Percentiles rank a stretch among this genome's conserved stretches.
phyloP scores from a whole-genome alignment of 352 stramenopile genomes.

The Phytophthora citrophthora region DNA sequence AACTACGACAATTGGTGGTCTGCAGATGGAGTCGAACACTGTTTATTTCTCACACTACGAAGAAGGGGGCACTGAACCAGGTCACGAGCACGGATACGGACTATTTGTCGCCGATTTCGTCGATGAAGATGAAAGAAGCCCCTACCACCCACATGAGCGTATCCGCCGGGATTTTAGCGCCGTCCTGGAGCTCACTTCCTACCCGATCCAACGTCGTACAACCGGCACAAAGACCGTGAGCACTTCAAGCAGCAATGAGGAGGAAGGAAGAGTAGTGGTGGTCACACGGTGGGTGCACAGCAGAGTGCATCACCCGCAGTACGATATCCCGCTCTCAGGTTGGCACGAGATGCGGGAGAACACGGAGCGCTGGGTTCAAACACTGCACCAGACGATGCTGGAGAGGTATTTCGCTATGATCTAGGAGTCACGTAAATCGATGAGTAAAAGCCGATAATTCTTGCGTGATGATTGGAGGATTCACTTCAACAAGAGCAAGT shows the following conservation, averaged over 20 bases:
- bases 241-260: slow-evolving; percentile 4
- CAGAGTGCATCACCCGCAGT: slow-evolving; percentile 34
- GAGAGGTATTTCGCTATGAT: slow-evolving; percentile 27
- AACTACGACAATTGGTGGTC: slow-evolving; percentile 21
- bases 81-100: slow-evolving; percentile 26
- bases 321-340: slow-evolving; percentile 20
- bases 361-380: slow-evolving; percentile 36
- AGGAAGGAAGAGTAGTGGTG: slow-evolving; percentile 29
- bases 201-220: slow-evolving; percentile 15
- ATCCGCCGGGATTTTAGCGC: slow-evolving; percentile 47
- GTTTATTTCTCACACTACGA: slow-evolving; percentile 44
- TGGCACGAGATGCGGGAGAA: slow-evolving; percentile 40
- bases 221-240: slow-evolving; percentile 6
- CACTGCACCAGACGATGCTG: slow-evolving; percentile 30
- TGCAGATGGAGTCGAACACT: slow-evolving; percentile 50
- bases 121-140: slow-evolving; percentile 45
- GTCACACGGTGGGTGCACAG: slow-evolving; percentile 37
- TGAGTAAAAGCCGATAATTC: background rate
- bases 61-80: slow-evolving; percentile 9
- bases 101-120: slow-evolving; percentile 50
- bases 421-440: background rate
- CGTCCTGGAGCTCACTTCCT: slow-evolving; percentile 28
- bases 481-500: background rate
- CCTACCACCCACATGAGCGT: slow-evolving; percentile 44
- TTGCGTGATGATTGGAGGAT: background rate